Evolutionary conservation across 2,329 filamentous ascomycete species (phyloP), one percentile per base, ranked within the genome.

Genomic region (Fusarium pseudocircinatum): DNA sequence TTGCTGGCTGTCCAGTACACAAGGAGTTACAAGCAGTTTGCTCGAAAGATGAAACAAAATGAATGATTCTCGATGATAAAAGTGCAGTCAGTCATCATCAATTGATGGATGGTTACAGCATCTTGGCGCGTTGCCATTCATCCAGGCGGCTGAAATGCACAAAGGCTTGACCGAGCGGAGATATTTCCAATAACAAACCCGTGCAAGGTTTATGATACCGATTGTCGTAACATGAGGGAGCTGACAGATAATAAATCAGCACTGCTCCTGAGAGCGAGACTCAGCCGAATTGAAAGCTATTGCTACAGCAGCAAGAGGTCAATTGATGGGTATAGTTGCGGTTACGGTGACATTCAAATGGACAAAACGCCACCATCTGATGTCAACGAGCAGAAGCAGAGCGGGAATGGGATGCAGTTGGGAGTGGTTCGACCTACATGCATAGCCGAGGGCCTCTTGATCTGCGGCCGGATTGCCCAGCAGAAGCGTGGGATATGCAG

Each of bases 371-470:
- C 72, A 67, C 72, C 72, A 75, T 74, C 74, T 74, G 67, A 74
- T 60, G 67, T 67, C 73, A 68, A 75, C 47, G 46, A 74, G 60
- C 69, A 61, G 59, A 42, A 74, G 60, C 69, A 61, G 36, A 56
- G 49, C 59, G 54, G 40, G 54, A 69, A 57, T 53, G 64, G 69
- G 69, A 72, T 63, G 72, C 69, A 77, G 69, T 76, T 75, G 73
- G 66, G 65, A 76, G 68, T 77, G 75, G 74, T 77, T 78, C 77
- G 77, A 77, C 78, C 75, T 82, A 81, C 81, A 83, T 82, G 81
- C 81, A 83, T 82, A 82, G 72, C 81, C 80, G 81, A 82, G 79
- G 81, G 81, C 72, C 80, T 78, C 79, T 77, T 71, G 74, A 79
- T 79, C 79, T 82, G 81, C 81, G 79, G 73, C 79, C 79, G 70